Conservation (phyloP, 257 asterid species). For the Nicotiana sylvestris region DNA sequence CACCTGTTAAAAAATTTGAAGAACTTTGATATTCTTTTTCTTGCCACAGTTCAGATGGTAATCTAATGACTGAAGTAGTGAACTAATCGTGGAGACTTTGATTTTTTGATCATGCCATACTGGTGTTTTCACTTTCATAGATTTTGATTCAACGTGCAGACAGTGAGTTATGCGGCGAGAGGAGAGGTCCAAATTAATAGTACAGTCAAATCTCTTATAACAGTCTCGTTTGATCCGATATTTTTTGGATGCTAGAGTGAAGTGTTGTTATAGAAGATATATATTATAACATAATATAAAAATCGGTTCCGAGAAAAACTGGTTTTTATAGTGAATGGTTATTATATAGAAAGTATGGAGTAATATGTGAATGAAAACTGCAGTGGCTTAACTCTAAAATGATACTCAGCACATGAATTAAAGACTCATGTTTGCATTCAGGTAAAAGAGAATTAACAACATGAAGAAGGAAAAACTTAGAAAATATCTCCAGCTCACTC, state of each 20-base stretch:
- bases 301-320: no score
- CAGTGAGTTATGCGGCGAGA: conserved; percentile 22
- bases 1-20: background rate
- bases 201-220: background rate
- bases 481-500: conserved; percentile 16
- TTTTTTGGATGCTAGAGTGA: no score
- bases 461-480: conserved; percentile 20
- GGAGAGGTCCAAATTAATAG: background rate
- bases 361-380: background rate
- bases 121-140: background rate
- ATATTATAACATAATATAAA: no score
- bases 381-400: background rate
- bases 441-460: conserved; percentile 17
- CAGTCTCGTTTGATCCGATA: conserved; percentile 11
- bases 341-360: no score
- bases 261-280: no score
- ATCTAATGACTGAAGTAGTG: background rate
- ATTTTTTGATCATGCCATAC: conserved; percentile 18
- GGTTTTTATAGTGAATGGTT: no score
- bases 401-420: background rate
- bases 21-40: background rate
- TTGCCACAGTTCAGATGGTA: background rate
- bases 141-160: conserved; percentile 10
- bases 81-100: conserved; percentile 12
- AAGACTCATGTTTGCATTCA: conserved; percentile 20